phyloP scores from a whole-genome alignment of 2,329 filamentous ascomycete genomes.

The Thelonectria discophora region DNA sequence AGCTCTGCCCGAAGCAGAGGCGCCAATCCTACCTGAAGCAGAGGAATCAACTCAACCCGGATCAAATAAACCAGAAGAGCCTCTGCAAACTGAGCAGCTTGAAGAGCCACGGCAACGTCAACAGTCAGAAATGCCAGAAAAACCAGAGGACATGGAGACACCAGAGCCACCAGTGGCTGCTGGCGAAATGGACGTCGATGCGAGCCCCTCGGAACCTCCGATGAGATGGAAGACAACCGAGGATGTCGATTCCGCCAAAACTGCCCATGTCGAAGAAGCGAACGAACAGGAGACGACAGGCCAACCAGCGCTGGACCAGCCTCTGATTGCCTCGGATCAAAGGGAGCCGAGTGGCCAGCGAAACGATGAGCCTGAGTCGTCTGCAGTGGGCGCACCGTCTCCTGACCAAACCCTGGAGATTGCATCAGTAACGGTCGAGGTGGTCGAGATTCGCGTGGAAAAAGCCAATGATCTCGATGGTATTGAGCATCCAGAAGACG shows the following conservation, averaged over 20 bases:
- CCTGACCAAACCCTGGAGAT: constrained; percentile 21
- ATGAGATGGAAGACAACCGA: not conserved
- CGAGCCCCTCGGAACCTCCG: constrained; percentile 2
- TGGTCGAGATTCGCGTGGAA: constrained; percentile 12
- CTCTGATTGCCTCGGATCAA: constrained; percentile 1
- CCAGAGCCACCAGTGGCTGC: not conserved
- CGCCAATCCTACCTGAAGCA: not conserved
- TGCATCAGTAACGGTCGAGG: constrained; percentile 8
- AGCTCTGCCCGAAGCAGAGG: not conserved
- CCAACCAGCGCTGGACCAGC: constrained; percentile 4
- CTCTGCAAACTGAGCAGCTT: not conserved
- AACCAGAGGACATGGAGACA: not conserved
- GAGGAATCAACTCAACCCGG: not conserved
- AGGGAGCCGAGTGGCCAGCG: constrained; percentile 3
- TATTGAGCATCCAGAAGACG: constrained; percentile 6
- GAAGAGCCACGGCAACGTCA: not conserved
- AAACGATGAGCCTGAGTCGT: constrained; percentile 5
- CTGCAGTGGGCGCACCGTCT: constrained; percentile 7
- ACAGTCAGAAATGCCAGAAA: not conserved
- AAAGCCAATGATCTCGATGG: constrained; percentile 3
- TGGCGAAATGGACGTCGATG: constrained; percentile 21
- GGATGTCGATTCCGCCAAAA: not conserved
- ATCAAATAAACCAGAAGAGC: not conserved
- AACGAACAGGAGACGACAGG: constrained; percentile 12
- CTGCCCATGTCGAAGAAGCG: not conserved